These are phyloP conservation scores for Myriosclerotinia duriaeana DNA, from an alignment of 2,329 filamentous ascomycete species.

Conservation along the genomic window DNA sequence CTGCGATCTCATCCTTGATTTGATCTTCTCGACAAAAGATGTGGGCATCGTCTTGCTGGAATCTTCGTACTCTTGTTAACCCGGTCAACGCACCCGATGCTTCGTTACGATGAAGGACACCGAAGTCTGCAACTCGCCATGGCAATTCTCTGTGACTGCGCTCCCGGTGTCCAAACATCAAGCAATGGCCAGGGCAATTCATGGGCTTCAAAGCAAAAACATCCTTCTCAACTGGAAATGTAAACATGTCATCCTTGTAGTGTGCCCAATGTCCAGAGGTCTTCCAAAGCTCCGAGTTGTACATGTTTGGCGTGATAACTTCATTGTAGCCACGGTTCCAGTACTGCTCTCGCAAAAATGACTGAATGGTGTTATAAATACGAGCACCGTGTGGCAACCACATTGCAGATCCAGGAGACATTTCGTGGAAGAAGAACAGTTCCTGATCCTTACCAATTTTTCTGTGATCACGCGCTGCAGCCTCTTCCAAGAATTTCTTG, in stretches of 20 bases:
- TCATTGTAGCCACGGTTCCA: slow-evolving; percentile 92
- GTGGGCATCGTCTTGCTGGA: slow-evolving; percentile 95
- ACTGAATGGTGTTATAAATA: slow-evolving; percentile 86
- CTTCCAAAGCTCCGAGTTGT: slow-evolving; percentile 90
- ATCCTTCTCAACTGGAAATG: slow-evolving; percentile 80
- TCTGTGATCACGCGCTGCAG: slow-evolving; percentile 94
- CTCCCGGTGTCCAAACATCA: slow-evolving; percentile 81
- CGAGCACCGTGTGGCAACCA: slow-evolving; percentile 89
- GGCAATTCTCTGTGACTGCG: slow-evolving; percentile 88
- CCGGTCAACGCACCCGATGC: slow-evolving; percentile 88
- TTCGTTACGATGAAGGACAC: slow-evolving; percentile 92
- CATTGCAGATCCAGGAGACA: slow-evolving; percentile 91
- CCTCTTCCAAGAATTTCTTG: slow-evolving; percentile 93
- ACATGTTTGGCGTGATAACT: slow-evolving; percentile 96
- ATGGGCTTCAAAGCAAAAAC: slow-evolving; percentile 89
- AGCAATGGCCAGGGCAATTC: slow-evolving; percentile 95
- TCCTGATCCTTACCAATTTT: slow-evolving; percentile 95
- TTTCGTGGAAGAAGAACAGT: slow-evolving; percentile 93
- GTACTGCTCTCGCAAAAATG: slow-evolving; percentile 82
- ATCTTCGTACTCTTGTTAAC: slow-evolving; percentile 86
- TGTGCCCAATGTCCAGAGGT: slow-evolving; percentile 91
- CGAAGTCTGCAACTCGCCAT: slow-evolving; percentile 91
- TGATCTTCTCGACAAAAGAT: slow-evolving; percentile 90
- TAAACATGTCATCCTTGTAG: slow-evolving; percentile 95
- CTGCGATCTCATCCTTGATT: slow-evolving; percentile 70